These are phyloP conservation scores for Coccinonectria pachysandricola DNA, from an alignment of 2,329 filamentous ascomycete species.

Conservation along the genomic window DNA sequence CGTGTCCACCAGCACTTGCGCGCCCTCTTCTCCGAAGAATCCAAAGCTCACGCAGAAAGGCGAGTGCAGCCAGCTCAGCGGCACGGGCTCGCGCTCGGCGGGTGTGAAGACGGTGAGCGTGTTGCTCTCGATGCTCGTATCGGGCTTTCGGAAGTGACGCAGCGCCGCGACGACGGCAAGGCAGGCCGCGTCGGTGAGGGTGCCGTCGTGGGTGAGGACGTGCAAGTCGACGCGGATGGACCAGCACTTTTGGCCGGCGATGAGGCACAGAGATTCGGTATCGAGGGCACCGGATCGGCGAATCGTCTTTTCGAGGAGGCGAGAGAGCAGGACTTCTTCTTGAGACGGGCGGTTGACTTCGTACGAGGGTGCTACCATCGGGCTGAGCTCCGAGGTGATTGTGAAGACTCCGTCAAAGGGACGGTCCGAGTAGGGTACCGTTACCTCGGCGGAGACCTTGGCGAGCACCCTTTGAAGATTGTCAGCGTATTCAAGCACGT, in stretches of 20 bases:
- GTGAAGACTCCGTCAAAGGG: constrained; percentile 94
- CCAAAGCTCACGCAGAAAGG: constrained; percentile 87
- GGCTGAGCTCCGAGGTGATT: constrained; percentile 81
- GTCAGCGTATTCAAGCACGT: no score
- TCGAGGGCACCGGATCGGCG: constrained; percentile 87
- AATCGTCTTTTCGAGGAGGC: constrained; percentile 86
- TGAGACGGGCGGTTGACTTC: constrained; percentile 77
- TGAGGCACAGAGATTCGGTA: constrained; percentile 88
- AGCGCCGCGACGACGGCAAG: constrained; percentile 80
- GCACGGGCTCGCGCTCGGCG: constrained; percentile 80
- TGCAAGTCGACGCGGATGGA: constrained; percentile 85
- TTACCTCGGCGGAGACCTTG: constrained; percentile 80
- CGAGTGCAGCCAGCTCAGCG: constrained; percentile 82
- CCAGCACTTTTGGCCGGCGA: constrained; percentile 87
- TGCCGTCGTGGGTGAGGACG: constrained; percentile 82
- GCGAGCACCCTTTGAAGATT: constrained; percentile 81
- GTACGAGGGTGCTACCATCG: constrained; percentile 85
- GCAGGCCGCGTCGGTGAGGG: constrained; percentile 76
- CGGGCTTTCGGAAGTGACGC: constrained; percentile 83
- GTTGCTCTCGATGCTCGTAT: constrained; percentile 78
- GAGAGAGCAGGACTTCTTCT: constrained; percentile 74
- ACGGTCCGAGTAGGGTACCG: constrained; percentile 73
- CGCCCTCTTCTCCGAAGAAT: constrained; percentile 65
- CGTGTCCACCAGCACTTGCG: constrained; percentile 58
- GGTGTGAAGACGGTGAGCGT: constrained; percentile 74